Percentiles rank a stretch among this genome's conserved stretches.
Evolutionary conservation across 1,139 yeast genomes (phyloP).

Genomic region (Sugiyamaella novakii): DNA sequence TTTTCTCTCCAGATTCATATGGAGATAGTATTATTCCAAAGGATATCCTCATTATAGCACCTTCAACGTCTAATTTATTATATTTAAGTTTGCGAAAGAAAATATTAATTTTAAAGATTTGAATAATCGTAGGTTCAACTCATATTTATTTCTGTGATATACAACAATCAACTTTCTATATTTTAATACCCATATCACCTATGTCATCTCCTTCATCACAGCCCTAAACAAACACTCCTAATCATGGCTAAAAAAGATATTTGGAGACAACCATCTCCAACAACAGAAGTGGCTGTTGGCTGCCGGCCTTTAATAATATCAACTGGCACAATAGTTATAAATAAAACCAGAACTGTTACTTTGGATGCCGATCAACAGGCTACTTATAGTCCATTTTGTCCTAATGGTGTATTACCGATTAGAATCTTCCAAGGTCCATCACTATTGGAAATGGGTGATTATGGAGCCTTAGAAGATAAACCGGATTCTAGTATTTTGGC

Average conservation of each 20-base stretch:
- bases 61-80: too few species aligned
- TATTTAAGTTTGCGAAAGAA: too few species aligned
- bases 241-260: constrained; percentile 20
- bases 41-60: too few species aligned
- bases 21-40: too few species aligned
- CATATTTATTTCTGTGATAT: too few species aligned
- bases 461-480: constrained; percentile 1
- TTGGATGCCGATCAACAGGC: constrained; percentile 20
- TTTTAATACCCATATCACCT: background rate
- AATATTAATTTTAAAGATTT: too few species aligned
- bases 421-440: constrained; percentile 20
- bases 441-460: constrained; percentile 20
- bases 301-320: constrained; percentile 25
- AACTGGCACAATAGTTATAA: constrained; percentile 26
- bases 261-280: constrained; percentile 26
- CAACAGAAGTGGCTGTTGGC: constrained; percentile 22
- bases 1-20: too few species aligned
- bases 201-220: background rate
- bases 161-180: too few species aligned
- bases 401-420: constrained; percentile 26
- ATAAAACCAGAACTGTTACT: constrained; percentile 25
- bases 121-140: too few species aligned
- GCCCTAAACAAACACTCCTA: background rate
- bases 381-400: constrained; percentile 28
- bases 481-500: background rate